A percentile compares a stretch with the other conserved stretches of the same genome.
Conservation (phyloP, 1,284 basidiomycete genomes). For the Tetrapyrgos nigripes region DNA sequence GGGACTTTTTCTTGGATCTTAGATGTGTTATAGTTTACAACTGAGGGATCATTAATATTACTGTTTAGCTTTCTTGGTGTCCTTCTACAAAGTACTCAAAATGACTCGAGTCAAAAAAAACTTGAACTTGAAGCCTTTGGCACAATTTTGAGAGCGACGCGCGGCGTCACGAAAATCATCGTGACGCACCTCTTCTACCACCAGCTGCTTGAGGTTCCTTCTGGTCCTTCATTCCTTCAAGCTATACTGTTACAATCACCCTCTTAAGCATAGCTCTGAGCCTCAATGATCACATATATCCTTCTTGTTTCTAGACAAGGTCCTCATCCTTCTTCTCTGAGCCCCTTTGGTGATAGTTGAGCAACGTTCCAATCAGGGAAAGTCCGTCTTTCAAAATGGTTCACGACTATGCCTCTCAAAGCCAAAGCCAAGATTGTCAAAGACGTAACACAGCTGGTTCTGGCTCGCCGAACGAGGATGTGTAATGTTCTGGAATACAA, state of each 20-base stretch:
- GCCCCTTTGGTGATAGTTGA: background rate
- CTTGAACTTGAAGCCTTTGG: too few relatives aligned
- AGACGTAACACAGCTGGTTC: constrained; percentile 98
- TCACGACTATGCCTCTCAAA: constrained; percentile 94
- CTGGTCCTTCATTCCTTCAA: too few relatives aligned
- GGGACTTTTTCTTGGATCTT: background rate
- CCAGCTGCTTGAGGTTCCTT: too few relatives aligned
- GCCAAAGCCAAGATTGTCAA: constrained; percentile 98
- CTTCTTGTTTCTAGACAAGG: constrained; percentile 95
- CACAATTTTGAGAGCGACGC: too few relatives aligned
- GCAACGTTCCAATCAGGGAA: constrained; percentile 73
- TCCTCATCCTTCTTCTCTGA: constrained; percentile 27
- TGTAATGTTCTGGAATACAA: constrained; percentile 99
- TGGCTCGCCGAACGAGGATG: constrained; percentile 96
- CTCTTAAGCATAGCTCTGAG: too few relatives aligned
- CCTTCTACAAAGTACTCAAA: too few relatives aligned
- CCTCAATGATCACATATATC: constrained; percentile 88
- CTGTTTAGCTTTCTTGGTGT: too few relatives aligned
- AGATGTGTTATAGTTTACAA: background rate
- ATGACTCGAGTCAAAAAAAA: too few relatives aligned
- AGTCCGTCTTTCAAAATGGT: constrained; percentile 99
- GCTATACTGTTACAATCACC: too few relatives aligned
- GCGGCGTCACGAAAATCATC: too few relatives aligned
- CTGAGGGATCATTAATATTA: background rate
- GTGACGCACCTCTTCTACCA: too few relatives aligned